Conservation (phyloP, 768 basidiomycete genomes). For the Boletus vermiculosoides region DNA sequence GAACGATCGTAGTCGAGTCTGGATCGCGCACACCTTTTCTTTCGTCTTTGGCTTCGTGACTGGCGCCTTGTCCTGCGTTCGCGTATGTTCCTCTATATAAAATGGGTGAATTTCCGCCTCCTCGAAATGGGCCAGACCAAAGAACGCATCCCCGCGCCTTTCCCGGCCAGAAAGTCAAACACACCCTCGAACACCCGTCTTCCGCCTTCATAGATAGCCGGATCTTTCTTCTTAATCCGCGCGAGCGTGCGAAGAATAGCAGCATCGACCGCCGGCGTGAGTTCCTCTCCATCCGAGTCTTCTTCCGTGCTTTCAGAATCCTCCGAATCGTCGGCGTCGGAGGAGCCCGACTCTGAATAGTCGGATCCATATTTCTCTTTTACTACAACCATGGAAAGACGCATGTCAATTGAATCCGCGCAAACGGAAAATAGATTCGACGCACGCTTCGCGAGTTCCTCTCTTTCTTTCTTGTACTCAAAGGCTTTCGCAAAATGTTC, state of each 20-base stretch:
- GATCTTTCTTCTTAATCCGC: slow-evolving; percentile 78
- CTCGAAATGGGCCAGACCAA: neutral
- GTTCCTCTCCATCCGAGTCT: slow-evolving; percentile 92
- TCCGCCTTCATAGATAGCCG: slow-evolving; percentile 73
- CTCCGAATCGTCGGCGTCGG: slow-evolving; percentile 37
- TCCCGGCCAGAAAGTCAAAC: neutral
- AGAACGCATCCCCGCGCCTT: neutral
- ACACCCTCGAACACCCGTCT: slow-evolving; percentile 81
- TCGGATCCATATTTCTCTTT: slow-evolving; percentile 88
- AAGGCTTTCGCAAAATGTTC: slow-evolving; percentile 81
- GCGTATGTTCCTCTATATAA: slow-evolving; percentile 64
- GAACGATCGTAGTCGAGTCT: neutral
- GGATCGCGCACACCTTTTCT: slow-evolving; percentile 46
- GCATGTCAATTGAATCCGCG: neutral
- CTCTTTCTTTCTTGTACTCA: slow-evolving; percentile 77
- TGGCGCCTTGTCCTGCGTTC: slow-evolving; percentile 29
- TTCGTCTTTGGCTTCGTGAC: slow-evolving; percentile 34
- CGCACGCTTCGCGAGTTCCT: slow-evolving; percentile 78
- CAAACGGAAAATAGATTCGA: slow-evolving; percentile 7
- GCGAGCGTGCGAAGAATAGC: slow-evolving; percentile 91
- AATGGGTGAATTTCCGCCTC: neutral
- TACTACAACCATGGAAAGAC: slow-evolving; percentile 41
- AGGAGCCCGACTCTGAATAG: slow-evolving; percentile 36
- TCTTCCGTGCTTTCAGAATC: slow-evolving; percentile 81
- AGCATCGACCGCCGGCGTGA: slow-evolving; percentile 90